Conservation (phyloP, 345 rosid species). For the Excoecaria agallocha region DNA sequence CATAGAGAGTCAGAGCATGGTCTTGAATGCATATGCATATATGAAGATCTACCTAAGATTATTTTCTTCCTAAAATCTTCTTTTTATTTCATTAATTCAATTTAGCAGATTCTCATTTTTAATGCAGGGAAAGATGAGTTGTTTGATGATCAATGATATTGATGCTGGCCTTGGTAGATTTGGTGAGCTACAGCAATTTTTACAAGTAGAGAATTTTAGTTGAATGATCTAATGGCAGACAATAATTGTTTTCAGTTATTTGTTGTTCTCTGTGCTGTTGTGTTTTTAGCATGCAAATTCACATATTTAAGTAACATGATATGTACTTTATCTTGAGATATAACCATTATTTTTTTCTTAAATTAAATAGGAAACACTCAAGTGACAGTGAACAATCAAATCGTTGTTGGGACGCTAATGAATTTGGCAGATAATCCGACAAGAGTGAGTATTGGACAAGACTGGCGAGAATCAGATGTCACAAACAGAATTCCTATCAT, state of each 20-base stretch:
- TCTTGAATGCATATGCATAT: neutral
- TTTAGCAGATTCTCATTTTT: conserved; percentile 9
- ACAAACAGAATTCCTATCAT: conserved; percentile 84
- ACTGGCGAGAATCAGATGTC: conserved; percentile 80
- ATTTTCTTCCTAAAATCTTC: neutral
- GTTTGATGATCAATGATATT: conserved; percentile 91
- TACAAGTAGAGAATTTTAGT: conserved; percentile 9
- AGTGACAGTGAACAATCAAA: conserved; percentile 92
- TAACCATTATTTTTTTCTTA: conserved; percentile 4
- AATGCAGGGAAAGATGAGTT: conserved; percentile 96
- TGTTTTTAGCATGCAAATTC: neutral
- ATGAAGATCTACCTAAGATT: neutral
- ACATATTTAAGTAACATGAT: neutral
- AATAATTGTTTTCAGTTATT: neutral
- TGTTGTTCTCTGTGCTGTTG: neutral
- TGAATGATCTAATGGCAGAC: neutral
- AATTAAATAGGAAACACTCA: conserved; percentile 69
- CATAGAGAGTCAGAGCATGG: neutral
- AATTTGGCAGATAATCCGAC: conserved; percentile 91
- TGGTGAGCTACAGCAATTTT: conserved; percentile 46
- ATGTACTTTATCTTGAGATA: neutral
- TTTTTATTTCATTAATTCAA: neutral
- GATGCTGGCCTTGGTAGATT: conserved; percentile 99
- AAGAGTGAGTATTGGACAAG: conserved; percentile 94
- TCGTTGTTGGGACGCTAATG: conserved; percentile 89